Evolutionary conservation across 225 moss, liverwort and hornwort species (phyloP).

Genomic region (Straminergon stramineum): DNA sequence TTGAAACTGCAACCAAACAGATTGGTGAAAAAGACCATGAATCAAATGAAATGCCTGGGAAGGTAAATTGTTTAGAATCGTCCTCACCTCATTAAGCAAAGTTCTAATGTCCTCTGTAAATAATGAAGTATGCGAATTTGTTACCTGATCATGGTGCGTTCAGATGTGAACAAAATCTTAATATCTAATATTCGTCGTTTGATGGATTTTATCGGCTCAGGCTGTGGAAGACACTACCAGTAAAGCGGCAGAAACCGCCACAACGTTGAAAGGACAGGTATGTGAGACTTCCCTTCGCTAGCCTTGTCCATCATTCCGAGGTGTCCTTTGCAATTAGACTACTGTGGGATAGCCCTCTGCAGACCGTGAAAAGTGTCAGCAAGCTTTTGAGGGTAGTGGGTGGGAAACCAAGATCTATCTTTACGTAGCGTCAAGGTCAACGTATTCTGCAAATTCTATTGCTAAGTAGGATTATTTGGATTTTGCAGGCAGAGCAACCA

Average conservation of each 20-base stretch:
- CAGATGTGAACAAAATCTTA: neutral
- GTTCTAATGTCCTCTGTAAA: neutral
- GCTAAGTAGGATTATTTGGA: neutral
- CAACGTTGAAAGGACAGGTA: conserved; percentile 70
- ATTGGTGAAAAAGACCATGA: conserved; percentile 68
- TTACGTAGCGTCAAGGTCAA: neutral
- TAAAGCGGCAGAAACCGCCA: conserved; percentile 51
- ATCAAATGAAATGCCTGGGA: conserved; percentile 59
- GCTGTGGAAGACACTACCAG: conserved; percentile 68
- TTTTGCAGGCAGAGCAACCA: conserved; percentile 62
- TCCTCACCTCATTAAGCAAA: neutral
- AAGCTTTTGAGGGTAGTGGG: neutral
- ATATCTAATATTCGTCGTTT: neutral
- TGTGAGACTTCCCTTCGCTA: neutral
- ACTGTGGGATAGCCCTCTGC: neutral
- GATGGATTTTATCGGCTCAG: conserved; percentile 15
- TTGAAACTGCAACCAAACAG: conserved; percentile 74
- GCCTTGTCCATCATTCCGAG: neutral
- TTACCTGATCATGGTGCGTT: neutral
- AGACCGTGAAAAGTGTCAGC: neutral
- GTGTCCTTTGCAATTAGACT: neutral
- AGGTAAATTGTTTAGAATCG: conserved; percentile 17
- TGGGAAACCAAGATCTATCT: neutral
- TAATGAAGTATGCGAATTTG: neutral
- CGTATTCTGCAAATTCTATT: neutral